A percentile compares a stretch with the other conserved stretches of the same genome.
phyloP scores from a whole-genome alignment of 345 rosid species.

The Psidium guajava region DNA sequence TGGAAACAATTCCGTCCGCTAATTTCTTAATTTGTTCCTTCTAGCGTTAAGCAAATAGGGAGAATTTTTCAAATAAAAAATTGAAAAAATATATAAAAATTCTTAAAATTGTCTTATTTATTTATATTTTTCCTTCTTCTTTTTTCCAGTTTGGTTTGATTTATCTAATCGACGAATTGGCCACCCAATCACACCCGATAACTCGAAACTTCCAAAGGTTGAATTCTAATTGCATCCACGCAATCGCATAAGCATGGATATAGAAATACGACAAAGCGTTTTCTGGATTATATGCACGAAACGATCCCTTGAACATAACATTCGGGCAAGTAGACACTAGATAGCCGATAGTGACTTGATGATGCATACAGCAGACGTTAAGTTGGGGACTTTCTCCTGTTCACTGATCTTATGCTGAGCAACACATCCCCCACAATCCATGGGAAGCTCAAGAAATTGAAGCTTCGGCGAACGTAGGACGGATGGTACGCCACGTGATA shows the following conservation, averaged over 20 bases:
- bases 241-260: neutral
- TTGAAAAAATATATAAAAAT: neutral
- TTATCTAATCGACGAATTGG: neutral
- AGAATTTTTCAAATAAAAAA: fast-evolving
- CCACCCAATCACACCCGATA: neutral
- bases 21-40: neutral
- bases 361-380: neutral
- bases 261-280: neutral
- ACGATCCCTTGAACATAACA: neutral
- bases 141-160: neutral
- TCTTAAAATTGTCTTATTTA: neutral
- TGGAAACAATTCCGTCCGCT: neutral
- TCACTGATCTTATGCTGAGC: constrained; percentile 42
- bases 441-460: constrained; percentile 63
- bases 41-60: neutral
- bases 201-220: neutral
- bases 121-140: neutral
- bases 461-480: constrained; percentile 14
- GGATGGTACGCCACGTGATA: constrained; percentile 69
- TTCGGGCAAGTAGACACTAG: neutral
- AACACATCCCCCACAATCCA: constrained; percentile 66
- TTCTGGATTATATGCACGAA: neutral
- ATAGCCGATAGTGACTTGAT: neutral
- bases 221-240: neutral
- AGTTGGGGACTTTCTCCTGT: constrained; percentile 3